Conservation (phyloP, 1,139 yeast genomes). For the Candida sp. region DNA sequence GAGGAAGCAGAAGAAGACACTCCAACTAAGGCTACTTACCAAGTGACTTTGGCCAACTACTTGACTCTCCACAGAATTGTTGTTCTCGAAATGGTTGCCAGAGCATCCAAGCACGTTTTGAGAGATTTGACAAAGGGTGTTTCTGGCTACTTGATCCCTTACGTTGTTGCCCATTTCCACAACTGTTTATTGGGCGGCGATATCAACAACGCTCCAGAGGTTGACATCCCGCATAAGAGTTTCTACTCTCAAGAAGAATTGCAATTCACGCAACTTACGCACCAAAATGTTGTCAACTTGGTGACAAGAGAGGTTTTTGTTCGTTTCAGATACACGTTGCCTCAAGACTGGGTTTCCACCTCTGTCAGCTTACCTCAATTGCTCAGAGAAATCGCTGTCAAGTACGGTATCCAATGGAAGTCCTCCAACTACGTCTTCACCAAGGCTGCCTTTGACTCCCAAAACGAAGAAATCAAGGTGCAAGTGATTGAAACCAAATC, state of each 20-base stretch:
- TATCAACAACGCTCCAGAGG: slow-evolving; percentile 47
- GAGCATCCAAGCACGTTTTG: slow-evolving; percentile 79
- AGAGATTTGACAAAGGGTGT: slow-evolving; percentile 49
- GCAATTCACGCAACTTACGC: slow-evolving; percentile 48
- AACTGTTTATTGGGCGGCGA: slow-evolving; percentile 67
- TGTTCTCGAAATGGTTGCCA: slow-evolving; percentile 74
- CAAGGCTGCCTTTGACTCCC: slow-evolving; percentile 45
- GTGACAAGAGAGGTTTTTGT: slow-evolving; percentile 55
- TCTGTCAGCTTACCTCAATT: slow-evolving; percentile 46
- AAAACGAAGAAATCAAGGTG: slow-evolving; percentile 19
- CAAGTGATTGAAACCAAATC: slow-evolving; percentile 18
- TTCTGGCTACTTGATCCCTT: slow-evolving; percentile 61
- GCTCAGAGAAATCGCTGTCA: slow-evolving; percentile 73
- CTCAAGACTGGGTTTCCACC: slow-evolving; percentile 48
- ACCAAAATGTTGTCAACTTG: slow-evolving; percentile 44
- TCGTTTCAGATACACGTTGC: slow-evolving; percentile 67
- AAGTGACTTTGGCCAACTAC: slow-evolving; percentile 46
- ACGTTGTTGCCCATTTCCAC: slow-evolving; percentile 71
- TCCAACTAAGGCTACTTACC: slow-evolving; percentile 43
- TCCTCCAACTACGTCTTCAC: slow-evolving; percentile 56
- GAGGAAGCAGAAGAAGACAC: slow-evolving; percentile 32
- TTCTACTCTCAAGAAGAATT: slow-evolving; percentile 50
- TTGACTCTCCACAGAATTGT: slow-evolving; percentile 52
- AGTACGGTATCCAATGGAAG: slow-evolving; percentile 89
- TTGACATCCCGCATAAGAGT: slow-evolving; percentile 42